Evolutionary conservation across 345 rosid species (phyloP).

Genomic region (Citrus mangshanensis): DNA sequence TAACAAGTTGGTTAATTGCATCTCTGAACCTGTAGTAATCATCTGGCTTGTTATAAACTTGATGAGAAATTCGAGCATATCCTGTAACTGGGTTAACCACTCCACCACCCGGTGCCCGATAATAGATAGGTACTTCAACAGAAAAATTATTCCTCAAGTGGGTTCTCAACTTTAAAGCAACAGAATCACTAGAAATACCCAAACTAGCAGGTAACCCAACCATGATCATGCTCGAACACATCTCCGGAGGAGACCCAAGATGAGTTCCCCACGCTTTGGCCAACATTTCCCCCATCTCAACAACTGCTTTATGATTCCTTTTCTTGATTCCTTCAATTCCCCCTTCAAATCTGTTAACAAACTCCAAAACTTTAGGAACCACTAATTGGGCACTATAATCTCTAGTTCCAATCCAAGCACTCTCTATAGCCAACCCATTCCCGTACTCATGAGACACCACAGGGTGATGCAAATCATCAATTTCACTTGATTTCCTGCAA

Average conservation of each 20-base stretch:
- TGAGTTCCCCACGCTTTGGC: constrained; percentile 80
- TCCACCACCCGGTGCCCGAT: constrained; percentile 48
- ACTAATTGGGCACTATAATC: constrained; percentile 90
- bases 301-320: constrained; percentile 71
- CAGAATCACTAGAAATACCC: constrained; percentile 47
- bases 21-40: constrained; percentile 79
- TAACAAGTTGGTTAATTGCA: constrained; percentile 50
- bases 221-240: constrained; percentile 91
- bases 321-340: constrained; percentile 83
- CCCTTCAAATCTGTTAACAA: constrained; percentile 73
- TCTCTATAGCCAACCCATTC: constrained; percentile 82
- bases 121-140: constrained; percentile 80
- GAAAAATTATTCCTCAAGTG: constrained; percentile 58
- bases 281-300: constrained; percentile 86
- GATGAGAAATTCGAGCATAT: constrained; percentile 82
- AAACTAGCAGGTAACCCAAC: constrained; percentile 77
- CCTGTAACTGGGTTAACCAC: constrained; percentile 57
- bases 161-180: constrained; percentile 54
- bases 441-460: constrained; percentile 94
- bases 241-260: constrained; percentile 77
- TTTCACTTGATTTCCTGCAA: constrained; percentile 40
- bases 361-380: constrained; percentile 73
- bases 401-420: constrained; percentile 91
- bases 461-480: constrained; percentile 73
- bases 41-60: constrained; percentile 74